phyloP scores from a whole-genome alignment of 2,329 filamentous ascomycete species.

The Venturia asperata region DNA sequence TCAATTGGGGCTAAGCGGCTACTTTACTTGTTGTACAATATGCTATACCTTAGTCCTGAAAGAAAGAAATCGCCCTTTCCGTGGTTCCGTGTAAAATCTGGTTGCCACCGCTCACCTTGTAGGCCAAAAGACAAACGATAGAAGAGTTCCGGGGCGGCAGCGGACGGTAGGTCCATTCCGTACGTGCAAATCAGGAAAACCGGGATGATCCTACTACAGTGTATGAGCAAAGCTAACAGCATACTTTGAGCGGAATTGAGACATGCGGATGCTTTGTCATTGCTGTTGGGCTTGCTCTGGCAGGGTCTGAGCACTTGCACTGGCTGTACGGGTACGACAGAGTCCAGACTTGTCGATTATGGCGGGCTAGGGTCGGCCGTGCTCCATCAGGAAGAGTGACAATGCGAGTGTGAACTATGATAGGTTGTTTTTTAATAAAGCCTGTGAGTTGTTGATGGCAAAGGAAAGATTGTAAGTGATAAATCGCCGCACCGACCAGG shows the following conservation, averaged over 20 bases:
- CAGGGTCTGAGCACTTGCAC: too few relatives aligned
- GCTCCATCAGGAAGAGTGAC: too few relatives aligned
- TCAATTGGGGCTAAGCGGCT: not conserved
- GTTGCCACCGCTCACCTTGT: too few relatives aligned
- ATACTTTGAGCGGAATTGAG: not conserved
- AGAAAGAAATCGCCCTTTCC: not conserved
- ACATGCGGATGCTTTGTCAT: not conserved
- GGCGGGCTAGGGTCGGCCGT: too few relatives aligned
- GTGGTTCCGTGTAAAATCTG: not conserved
- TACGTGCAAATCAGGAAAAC: not conserved
- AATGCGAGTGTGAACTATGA: too few relatives aligned
- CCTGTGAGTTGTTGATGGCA: too few relatives aligned
- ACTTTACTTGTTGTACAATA: not conserved
- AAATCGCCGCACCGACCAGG: not conserved
- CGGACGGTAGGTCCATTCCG: not conserved
- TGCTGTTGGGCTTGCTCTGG: too few relatives aligned
- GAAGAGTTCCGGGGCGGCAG: not conserved
- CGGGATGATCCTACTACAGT: not conserved
- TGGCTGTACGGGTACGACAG: too few relatives aligned
- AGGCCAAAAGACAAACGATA: too few relatives aligned
- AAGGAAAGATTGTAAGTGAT: too few relatives aligned
- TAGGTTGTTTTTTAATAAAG: too few relatives aligned
- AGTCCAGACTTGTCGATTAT: too few relatives aligned
- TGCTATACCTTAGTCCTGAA: not conserved
- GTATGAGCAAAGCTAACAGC: not conserved